A percentile compares a stretch with the other conserved stretches of the same genome.
Evolutionary conservation across 768 basidiomycete species (phyloP).

Genomic region (Russula griseocarnosa): DNA sequence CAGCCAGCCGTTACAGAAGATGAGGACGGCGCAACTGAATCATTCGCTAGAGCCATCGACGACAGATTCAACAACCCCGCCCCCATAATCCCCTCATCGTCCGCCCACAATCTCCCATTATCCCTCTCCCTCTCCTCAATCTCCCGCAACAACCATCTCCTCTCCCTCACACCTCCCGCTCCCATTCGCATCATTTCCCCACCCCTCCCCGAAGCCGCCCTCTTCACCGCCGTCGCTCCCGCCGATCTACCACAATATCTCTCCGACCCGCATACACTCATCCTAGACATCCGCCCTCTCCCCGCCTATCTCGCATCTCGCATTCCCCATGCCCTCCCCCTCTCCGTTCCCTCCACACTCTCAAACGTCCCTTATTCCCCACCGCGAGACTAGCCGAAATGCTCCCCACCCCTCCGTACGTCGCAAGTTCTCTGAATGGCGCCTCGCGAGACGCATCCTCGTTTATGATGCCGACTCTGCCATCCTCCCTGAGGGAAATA

Average conservation of each 20-base stretch:
- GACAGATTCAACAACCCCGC: constrained; percentile 39
- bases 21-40: constrained; percentile 35
- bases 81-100: constrained; percentile 30
- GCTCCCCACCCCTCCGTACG: constrained; percentile 65
- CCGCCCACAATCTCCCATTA: constrained; percentile 32
- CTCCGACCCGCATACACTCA: constrained; percentile 44
- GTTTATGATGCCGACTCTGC: constrained; percentile 82
- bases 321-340: constrained; percentile 65
- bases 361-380: constrained; percentile 86
- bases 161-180: constrained; percentile 20
- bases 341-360: constrained; percentile 93
- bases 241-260: constrained; percentile 35
- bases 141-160: constrained; percentile 22
- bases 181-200: constrained; percentile 14
- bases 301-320: constrained; percentile 65
- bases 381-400: constrained; percentile 72
- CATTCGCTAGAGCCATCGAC: constrained; percentile 55
- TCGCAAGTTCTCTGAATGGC: constrained; percentile 57
- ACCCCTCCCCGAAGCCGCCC: constrained; percentile 16
- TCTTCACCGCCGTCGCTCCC: constrained; percentile 32
- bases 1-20: constrained; percentile 18
- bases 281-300: constrained; percentile 88
- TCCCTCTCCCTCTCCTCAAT: constrained; percentile 29
- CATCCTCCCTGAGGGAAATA: constrained; percentile 56
- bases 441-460: constrained; percentile 56